Evolutionary conservation across 192 early-diverging fungal genomes (phyloP).

Genomic region (Phycomyces nitens): DNA sequence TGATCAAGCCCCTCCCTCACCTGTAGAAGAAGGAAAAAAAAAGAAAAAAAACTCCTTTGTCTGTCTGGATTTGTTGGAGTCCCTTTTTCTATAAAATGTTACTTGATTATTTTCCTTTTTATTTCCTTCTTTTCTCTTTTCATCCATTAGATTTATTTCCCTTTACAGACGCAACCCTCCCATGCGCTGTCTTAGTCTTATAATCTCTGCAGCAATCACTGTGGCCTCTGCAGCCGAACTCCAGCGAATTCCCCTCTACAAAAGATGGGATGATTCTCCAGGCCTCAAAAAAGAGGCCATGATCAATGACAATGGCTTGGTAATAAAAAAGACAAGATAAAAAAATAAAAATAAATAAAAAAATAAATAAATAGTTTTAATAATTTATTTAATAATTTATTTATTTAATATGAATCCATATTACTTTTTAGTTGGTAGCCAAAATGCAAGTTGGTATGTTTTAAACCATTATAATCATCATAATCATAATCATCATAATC

Average conservation of each 20-base stretch:
- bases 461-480: too few species aligned
- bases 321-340: constrained; percentile 1
- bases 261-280: constrained; percentile 6
- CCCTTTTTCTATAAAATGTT: constrained; percentile 1
- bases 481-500: too few species aligned
- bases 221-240: constrained; percentile 12
- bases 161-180: not conserved
- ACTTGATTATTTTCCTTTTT: constrained; percentile 14
- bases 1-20: not conserved
- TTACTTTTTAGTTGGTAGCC: constrained; percentile 13
- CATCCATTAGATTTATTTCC: not conserved
- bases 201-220: constrained; percentile 5
- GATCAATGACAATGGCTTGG: constrained; percentile 30
- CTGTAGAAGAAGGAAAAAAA: not conserved
- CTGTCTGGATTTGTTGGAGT: constrained; percentile 3
- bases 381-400: too few species aligned
- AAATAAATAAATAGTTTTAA: too few species aligned
- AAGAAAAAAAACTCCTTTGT: too few species aligned
- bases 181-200: constrained; percentile 9
- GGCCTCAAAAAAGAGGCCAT: constrained; percentile 22
- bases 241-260: constrained; percentile 12
- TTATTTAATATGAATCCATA: too few species aligned
- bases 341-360: not conserved
- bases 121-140: constrained; percentile 14
- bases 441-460: constrained; percentile 27